Conservation (phyloP, 2,329 filamentous ascomycete genomes). For the Cadophora sp. region DNA sequence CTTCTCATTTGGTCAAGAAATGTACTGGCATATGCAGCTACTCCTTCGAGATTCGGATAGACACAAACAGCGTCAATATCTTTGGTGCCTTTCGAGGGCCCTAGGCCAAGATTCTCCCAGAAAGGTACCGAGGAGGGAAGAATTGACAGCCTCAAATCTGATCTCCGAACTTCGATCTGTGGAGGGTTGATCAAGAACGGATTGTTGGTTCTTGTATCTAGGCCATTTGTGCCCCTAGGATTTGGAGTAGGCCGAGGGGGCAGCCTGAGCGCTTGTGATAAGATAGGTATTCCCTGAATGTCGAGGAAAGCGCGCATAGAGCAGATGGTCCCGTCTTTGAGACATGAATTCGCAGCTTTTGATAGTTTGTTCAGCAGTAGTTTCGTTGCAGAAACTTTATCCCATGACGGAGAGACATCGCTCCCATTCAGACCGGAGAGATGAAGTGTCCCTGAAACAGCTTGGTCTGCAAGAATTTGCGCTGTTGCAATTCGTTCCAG, state of each 20-base stretch:
- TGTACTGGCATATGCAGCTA: slow-evolving; percentile 63
- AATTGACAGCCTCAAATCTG: slow-evolving; percentile 73
- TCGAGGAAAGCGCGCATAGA: slow-evolving; percentile 60
- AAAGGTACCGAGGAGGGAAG: slow-evolving; percentile 77
- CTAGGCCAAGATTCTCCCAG: slow-evolving; percentile 82
- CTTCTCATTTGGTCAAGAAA: slow-evolving; percentile 74
- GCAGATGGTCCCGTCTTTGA: slow-evolving; percentile 51
- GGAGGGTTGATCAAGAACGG: slow-evolving; percentile 71
- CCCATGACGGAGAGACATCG: slow-evolving; percentile 16
- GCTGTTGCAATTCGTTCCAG: slow-evolving; percentile 70
- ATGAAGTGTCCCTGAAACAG: slow-evolving; percentile 58
- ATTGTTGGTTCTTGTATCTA: slow-evolving; percentile 53
- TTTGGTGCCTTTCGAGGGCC: slow-evolving; percentile 74
- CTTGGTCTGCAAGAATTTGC: slow-evolving; percentile 75
- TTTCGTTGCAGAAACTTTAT: slow-evolving; percentile 36
- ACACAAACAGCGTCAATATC: slow-evolving; percentile 75
- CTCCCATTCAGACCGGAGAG: slow-evolving; percentile 28
- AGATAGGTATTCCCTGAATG: slow-evolving; percentile 61
- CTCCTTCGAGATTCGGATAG: slow-evolving; percentile 69
- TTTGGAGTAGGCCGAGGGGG: slow-evolving; percentile 42
- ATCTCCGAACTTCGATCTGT: slow-evolving; percentile 74
- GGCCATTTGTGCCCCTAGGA: slow-evolving; percentile 30
- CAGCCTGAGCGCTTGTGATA: slow-evolving; percentile 58
- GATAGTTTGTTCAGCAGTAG: slow-evolving; percentile 51
- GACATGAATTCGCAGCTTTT: slow-evolving; percentile 51